phyloP scores from a whole-genome alignment of 2,329 filamentous ascomycete genomes.

The Pestalotiopsis sp. region DNA sequence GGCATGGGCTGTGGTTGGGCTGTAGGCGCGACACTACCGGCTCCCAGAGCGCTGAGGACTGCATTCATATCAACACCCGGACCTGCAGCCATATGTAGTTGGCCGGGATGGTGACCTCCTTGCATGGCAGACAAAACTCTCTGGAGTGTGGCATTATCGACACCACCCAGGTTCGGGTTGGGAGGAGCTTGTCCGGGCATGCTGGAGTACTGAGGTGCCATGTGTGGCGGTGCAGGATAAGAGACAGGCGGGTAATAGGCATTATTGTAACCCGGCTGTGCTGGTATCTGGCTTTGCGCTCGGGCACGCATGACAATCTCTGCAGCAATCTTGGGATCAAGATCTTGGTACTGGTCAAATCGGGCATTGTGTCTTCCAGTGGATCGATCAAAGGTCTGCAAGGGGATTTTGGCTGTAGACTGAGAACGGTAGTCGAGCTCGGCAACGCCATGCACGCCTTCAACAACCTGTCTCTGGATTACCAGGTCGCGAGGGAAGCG shows the following conservation, averaged over 20 bases:
- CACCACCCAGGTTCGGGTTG: background rate
- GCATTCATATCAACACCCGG: constrained; percentile 27
- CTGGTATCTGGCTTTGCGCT: constrained; percentile 33
- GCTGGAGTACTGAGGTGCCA: background rate
- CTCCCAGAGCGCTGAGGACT: constrained; percentile 29
- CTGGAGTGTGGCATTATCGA: constrained; percentile 33
- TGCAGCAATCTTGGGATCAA: constrained; percentile 77
- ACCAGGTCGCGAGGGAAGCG: constrained; percentile 76
- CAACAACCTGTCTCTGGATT: constrained; percentile 82
- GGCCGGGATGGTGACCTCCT: constrained; percentile 27
- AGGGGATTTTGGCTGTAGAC: constrained; percentile 69
- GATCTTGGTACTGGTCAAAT: constrained; percentile 84
- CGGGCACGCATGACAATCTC: constrained; percentile 79
- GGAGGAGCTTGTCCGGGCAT: constrained; percentile 10
- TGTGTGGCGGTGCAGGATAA: constrained; percentile 25
- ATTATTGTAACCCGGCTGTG: constrained; percentile 26
- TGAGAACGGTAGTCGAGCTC: constrained; percentile 74
- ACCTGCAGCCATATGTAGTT: constrained; percentile 28
- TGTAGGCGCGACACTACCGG: constrained; percentile 25
- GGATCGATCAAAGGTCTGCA: constrained; percentile 85
- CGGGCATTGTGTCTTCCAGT: constrained; percentile 73
- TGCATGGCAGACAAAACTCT: constrained; percentile 35
- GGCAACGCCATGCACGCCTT: constrained; percentile 85
- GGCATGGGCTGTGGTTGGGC: constrained; percentile 29
- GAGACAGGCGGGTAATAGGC: constrained; percentile 13